phyloP scores from a whole-genome alignment of 441 rosid species.

The Mallotus japonicus region DNA sequence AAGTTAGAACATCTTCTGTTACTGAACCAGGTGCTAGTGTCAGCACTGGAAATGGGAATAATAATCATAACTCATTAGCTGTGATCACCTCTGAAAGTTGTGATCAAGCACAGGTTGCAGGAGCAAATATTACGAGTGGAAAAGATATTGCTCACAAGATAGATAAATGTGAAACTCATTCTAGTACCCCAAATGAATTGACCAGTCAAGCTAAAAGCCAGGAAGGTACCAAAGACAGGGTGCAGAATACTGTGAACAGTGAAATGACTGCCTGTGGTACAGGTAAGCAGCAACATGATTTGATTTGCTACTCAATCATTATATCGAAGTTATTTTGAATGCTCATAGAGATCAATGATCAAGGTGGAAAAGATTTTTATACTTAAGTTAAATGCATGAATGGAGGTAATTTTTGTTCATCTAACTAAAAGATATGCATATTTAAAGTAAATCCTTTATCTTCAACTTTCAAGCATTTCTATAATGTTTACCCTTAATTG shows the following conservation, averaged over 20 bases:
- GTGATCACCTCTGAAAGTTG: constrained; percentile 22
- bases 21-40: constrained; percentile 16
- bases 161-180: constrained; percentile 24
- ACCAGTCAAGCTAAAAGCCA: constrained; percentile 7
- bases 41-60: constrained; percentile 21
- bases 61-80: constrained; percentile 22
- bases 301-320: background rate
- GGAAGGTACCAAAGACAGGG: constrained; percentile 19
- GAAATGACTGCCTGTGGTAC: constrained; percentile 31
- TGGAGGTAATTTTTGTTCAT: background rate
- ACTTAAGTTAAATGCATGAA: background rate
- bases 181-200: constrained; percentile 13
- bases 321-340: background rate
- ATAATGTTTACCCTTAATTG: background rate
- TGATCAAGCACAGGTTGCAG: constrained; percentile 13
- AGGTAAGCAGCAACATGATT: constrained; percentile 39
- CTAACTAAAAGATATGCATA: background rate
- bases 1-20: constrained; percentile 18
- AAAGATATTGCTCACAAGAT: constrained; percentile 19
- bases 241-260: constrained; percentile 25
- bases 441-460: background rate
- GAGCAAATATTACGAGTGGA: constrained; percentile 16
- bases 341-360: background rate
- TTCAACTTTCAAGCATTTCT: background rate
- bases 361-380: background rate